phyloP scores from a whole-genome alignment of 2,329 filamentous ascomycete species.

The Pyricularia sp. region DNA sequence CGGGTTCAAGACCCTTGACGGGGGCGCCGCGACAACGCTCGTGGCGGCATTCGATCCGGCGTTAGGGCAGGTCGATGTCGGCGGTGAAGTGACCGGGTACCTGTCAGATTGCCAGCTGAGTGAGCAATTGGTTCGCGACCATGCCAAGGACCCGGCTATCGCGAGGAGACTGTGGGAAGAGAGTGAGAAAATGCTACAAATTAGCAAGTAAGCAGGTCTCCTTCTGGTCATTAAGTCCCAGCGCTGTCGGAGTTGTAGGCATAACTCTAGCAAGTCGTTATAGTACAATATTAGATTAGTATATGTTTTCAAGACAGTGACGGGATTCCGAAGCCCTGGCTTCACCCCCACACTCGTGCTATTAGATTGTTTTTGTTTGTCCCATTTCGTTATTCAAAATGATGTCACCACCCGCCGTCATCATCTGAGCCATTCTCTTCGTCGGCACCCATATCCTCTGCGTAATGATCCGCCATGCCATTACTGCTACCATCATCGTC shows the following conservation, averaged over 20 bases:
- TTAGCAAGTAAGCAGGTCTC: background rate
- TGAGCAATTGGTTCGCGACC: slow-evolving; percentile 15
- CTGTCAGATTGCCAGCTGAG: slow-evolving; percentile 29
- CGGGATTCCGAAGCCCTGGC: background rate
- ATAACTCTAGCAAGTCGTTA: background rate
- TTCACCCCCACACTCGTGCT: background rate
- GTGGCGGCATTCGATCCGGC: slow-evolving; percentile 31
- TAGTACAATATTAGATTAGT: background rate
- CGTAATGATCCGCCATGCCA: background rate
- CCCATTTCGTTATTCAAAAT: too few relatives aligned
- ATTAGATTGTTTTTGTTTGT: background rate
- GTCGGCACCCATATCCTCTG: background rate
- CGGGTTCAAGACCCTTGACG: slow-evolving; percentile 25
- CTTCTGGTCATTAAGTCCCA: background rate
- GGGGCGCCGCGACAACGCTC: slow-evolving; percentile 28
- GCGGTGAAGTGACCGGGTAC: slow-evolving; percentile 23
- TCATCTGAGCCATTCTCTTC: background rate
- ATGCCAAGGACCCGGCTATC: slow-evolving; percentile 23
- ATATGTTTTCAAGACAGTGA: background rate
- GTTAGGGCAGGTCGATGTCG: slow-evolving; percentile 13
- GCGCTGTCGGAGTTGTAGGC: too few relatives aligned
- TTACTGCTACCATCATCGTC: background rate
- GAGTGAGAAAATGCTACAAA: slow-evolving; percentile 23
- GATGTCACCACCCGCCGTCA: background rate
- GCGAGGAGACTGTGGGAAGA: slow-evolving; percentile 34